Conservation (phyloP, 148 eudicot genomes). For the Camellia lanceoleosa region DNA sequence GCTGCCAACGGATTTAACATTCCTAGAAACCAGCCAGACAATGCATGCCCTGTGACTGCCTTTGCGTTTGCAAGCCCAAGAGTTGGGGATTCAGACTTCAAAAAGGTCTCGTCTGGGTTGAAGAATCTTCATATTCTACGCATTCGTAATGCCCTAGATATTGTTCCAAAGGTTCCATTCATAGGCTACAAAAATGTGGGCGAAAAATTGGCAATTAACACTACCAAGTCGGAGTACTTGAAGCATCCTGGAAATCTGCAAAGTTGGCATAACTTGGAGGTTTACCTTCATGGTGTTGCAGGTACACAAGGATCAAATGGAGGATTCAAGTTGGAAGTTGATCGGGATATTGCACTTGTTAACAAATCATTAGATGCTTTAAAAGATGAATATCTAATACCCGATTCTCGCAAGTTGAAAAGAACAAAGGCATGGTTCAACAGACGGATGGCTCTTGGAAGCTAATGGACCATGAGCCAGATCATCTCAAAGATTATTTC, state of each 20-base stretch:
- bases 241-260: conserved; percentile 35
- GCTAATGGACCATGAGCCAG: conserved; percentile 44
- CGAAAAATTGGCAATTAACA: conserved; percentile 40
- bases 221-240: conserved; percentile 44
- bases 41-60: conserved; percentile 44
- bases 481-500: conserved; percentile 10
- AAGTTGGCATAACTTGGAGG: conserved; percentile 63
- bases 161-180: conserved; percentile 46
- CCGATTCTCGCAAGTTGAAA: conserved; percentile 49
- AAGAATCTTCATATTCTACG: conserved; percentile 31
- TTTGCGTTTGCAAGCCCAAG: conserved; percentile 50
- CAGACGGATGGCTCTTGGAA: conserved; percentile 49
- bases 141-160: conserved; percentile 35
- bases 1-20: conserved; percentile 40
- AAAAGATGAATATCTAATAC: conserved; percentile 52
- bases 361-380: conserved; percentile 44
- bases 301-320: conserved; percentile 26
- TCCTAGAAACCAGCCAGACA: too few relatives aligned
- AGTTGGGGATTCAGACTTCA: conserved; percentile 50
- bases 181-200: conserved; percentile 51
- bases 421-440: conserved; percentile 67
- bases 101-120: conserved; percentile 15
- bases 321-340: conserved; percentile 48
- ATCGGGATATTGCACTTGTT: conserved; percentile 46
- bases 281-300: conserved; percentile 62